Evolutionary conservation across 2,329 filamentous ascomycete species (phyloP), one percentile per base, ranked within the genome.

Genomic region (Penicillium sp.): DNA sequence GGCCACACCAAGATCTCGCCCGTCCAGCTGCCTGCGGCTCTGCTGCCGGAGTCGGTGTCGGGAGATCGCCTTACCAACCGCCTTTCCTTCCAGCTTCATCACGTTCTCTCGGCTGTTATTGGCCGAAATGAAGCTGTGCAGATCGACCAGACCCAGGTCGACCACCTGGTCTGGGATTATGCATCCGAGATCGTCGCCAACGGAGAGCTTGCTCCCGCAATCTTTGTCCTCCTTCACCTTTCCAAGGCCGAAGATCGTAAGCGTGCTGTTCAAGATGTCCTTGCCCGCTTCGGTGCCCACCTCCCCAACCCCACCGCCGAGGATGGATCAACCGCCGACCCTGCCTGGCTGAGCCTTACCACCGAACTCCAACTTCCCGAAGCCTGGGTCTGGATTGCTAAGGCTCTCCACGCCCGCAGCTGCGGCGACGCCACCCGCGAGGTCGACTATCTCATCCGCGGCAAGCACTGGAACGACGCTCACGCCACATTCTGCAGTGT

Each of bases 301-400:
- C 86, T 96, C 54, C 76, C 77, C 10, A 84, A 88, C 7, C 79
- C 83, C 3, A 83, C 88, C 52, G 79, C 82, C 8, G 82, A 84
- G 5, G 70, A 75, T 47, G 73, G 73, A 25, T 67, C 69, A 4
- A 64, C 35, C 7, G 34, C 71, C 20, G 69, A 74, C 62, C 72
- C 78, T 15, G 82, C 77, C 55, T 91, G 88, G 75, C 79, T 76
- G 11, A 82, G 84, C 14, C 79, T 95, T 22, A 84, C 84, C 0
- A 79, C 83, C 47, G 86, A 85, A 35, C 85, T 93, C 55, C 84
- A 86, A 63, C 85, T 98, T 43, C 92, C 94, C 0, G 76, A 83
- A 1, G 75, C 84, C 3, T 96, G 94, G 92, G 83, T 98, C 53
- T 96, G 91, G 87, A 86, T 91, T 60, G 91, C 95, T 17, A 91